These are phyloP conservation scores for Sarocladium strictum DNA, from an alignment of 2,329 filamentous ascomycete species.

Conservation along the genomic window DNA sequence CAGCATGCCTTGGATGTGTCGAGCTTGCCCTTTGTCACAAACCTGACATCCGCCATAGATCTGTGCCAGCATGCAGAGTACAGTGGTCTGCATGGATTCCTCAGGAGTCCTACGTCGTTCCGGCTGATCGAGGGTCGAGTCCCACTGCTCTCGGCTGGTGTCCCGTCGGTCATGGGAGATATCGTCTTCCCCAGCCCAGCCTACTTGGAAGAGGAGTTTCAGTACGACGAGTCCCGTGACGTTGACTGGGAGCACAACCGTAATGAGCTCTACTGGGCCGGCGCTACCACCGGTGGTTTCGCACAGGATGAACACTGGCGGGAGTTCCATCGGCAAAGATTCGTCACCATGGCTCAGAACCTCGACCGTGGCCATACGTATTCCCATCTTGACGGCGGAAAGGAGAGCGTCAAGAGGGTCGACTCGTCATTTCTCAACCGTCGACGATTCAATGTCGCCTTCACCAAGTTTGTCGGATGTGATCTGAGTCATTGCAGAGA, in stretches of 20 bases:
- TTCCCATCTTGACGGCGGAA: conserved; percentile 18
- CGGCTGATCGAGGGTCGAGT: conserved; percentile 30
- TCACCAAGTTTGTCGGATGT: conserved; percentile 42
- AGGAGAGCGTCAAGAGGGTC: conserved; percentile 11
- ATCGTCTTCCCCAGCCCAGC: conserved; percentile 46
- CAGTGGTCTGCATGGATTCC: conserved; percentile 35
- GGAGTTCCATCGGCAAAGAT: conserved; percentile 41
- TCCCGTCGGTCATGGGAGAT: conserved; percentile 42
- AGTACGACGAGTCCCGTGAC: conserved; percentile 35
- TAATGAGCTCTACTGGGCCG: conserved; percentile 50
- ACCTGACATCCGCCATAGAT: conserved; percentile 23
- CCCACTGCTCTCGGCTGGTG: conserved; percentile 40
- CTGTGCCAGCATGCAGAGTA: conserved; percentile 41
- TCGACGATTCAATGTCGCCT: conserved; percentile 35
- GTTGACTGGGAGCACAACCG: conserved; percentile 41
- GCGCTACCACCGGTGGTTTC: conserved; percentile 46
- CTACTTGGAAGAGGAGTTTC: conserved; percentile 35
- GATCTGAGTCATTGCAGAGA: conserved; percentile 27
- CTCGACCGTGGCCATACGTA: conserved; percentile 24
- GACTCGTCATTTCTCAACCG: conserved; percentile 29
- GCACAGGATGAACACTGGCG: conserved; percentile 15
- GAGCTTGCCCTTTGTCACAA: conserved; percentile 30
- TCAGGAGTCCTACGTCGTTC: conserved; percentile 37
- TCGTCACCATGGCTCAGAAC: conserved; percentile 31
- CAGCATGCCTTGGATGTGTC: conserved; percentile 15